A percentile compares a stretch with the other conserved stretches of the same genome.
phyloP scores from a whole-genome alignment of 2,329 filamentous ascomycete species.

The Diaporthe longicolla region DNA sequence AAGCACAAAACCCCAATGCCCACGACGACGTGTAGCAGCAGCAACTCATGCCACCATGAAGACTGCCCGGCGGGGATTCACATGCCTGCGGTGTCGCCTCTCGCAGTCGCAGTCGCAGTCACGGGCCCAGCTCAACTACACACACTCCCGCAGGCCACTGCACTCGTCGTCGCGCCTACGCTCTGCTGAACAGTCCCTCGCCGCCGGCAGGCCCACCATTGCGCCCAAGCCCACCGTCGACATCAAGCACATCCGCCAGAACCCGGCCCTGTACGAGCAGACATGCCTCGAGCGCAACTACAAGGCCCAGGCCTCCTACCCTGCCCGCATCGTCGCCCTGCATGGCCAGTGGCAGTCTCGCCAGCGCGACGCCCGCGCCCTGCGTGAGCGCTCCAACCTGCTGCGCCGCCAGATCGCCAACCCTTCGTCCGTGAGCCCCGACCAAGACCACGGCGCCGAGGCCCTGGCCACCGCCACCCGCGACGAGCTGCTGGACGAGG shows the following conservation, averaged over 20 bases:
- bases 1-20: too few relatives aligned
- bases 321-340: slow-evolving; percentile 68
- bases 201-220: slow-evolving; percentile 69
- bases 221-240: slow-evolving; percentile 86
- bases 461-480: slow-evolving; percentile 53
- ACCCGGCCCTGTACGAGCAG: slow-evolving; percentile 82
- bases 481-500: slow-evolving; percentile 73
- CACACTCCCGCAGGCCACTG: slow-evolving; percentile 28
- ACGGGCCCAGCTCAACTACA: background rate
- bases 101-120: slow-evolving; percentile 4
- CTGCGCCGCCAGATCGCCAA: slow-evolving; percentile 71
- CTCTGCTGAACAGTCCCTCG: slow-evolving; percentile 39
- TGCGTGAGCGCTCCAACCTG: slow-evolving; percentile 77
- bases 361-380: slow-evolving; percentile 70
- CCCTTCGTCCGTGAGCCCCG: slow-evolving; percentile 61
- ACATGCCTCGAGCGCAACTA: slow-evolving; percentile 93
- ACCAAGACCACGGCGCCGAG: slow-evolving; percentile 54
- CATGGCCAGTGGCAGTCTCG: slow-evolving; percentile 71
- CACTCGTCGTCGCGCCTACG: slow-evolving; percentile 38
- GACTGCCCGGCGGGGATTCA: slow-evolving; percentile 40
- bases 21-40: background rate
- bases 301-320: slow-evolving; percentile 66
- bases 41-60: slow-evolving; percentile 37
- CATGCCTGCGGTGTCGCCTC: slow-evolving; percentile 41
- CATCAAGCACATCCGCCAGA: slow-evolving; percentile 90